A percentile compares a stretch with the other conserved stretches of the same genome.
phyloP scores from a whole-genome alignment of 1,139 yeast genomes.

The Pichia sp. region DNA sequence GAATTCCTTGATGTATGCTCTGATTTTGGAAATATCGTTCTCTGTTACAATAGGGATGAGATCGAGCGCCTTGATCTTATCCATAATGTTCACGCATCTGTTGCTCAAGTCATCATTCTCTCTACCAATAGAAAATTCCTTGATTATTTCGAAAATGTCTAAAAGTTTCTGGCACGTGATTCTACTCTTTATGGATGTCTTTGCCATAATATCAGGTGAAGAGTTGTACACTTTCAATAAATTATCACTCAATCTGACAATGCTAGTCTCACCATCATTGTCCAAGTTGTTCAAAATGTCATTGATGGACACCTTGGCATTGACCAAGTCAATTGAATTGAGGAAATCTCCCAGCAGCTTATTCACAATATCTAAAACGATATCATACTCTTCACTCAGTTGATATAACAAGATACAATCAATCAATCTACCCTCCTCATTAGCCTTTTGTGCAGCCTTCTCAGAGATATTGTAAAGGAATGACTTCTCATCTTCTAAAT shows the following conservation, averaged over 20 bases:
- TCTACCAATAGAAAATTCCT: constrained; percentile 37
- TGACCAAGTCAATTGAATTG: constrained; percentile 55
- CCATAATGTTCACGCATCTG: constrained; percentile 27
- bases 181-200: constrained; percentile 40
- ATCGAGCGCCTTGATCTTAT: constrained; percentile 49
- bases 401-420: constrained; percentile 86
- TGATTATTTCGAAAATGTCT: constrained; percentile 62
- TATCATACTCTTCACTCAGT: constrained; percentile 80
- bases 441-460: constrained; percentile 80
- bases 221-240: constrained; percentile 46
- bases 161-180: constrained; percentile 62
- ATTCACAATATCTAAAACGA: constrained; percentile 74
- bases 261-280: constrained; percentile 30
- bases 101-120: neutral
- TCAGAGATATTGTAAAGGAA: constrained; percentile 68
- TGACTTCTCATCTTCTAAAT: constrained; percentile 45
- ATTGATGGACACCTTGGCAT: constrained; percentile 44
- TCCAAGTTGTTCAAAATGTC: constrained; percentile 27
- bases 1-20: constrained; percentile 49
- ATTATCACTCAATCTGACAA: constrained; percentile 52
- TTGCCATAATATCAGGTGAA: constrained; percentile 41
- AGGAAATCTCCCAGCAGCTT: constrained; percentile 73
- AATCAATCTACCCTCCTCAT: constrained; percentile 83
- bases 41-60: constrained; percentile 54
- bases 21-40: constrained; percentile 38